phyloP scores from a whole-genome alignment of 2,329 filamentous ascomycete species.

The Fusarium falciforme region DNA sequence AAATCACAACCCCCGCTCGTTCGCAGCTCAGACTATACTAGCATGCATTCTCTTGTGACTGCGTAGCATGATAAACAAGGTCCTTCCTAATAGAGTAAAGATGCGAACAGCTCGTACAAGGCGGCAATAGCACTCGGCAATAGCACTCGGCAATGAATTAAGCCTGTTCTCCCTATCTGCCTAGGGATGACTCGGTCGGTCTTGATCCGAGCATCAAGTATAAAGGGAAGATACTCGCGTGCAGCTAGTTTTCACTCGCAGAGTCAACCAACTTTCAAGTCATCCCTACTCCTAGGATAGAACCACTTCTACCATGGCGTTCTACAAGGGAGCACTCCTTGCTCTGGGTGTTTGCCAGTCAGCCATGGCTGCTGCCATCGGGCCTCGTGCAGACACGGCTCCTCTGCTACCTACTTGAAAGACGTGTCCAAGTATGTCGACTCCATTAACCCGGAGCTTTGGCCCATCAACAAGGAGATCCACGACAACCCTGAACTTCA shows the following conservation, averaged over 20 bases:
- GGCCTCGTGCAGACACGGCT: not conserved
- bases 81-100: not conserved
- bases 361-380: not conserved
- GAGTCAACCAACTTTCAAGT: not conserved
- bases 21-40: not conserved
- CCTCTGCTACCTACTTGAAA: not conserved
- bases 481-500: constrained; percentile 56
- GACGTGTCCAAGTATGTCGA: not conserved
- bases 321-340: not conserved
- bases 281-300: not conserved
- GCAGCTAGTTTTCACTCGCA: not conserved
- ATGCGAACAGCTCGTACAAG: not conserved
- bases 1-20: not conserved
- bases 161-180: not conserved
- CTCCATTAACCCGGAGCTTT: constrained; percentile 1
- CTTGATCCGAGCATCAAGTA: not conserved
- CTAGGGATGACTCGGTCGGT: not conserved
- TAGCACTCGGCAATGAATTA: not conserved
- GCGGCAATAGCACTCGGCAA: not conserved
- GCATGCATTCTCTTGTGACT: not conserved
- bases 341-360: not conserved
- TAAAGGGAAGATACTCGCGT: not conserved
- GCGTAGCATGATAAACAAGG: not conserved
- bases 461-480: constrained; percentile 50
- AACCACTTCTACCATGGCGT: not conserved